phyloP scores from a whole-genome alignment of 345 rosid genomes.

The Citropsis articulata region DNA sequence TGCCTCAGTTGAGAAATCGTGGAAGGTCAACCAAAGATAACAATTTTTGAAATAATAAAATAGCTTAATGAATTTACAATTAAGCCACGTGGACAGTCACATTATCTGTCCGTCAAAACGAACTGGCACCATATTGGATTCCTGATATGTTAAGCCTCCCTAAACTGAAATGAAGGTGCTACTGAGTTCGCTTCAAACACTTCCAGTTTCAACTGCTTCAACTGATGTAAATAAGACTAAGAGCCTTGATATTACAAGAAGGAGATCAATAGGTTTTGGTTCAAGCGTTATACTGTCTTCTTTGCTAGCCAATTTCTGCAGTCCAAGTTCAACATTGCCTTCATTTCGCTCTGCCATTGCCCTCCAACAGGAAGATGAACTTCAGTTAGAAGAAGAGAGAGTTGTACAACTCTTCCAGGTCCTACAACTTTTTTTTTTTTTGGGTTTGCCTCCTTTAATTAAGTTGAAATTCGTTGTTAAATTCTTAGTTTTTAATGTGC shows the following conservation, averaged over 20 bases:
- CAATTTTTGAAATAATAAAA: neutral
- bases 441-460: neutral
- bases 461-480: neutral
- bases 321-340: slow-evolving; percentile 8
- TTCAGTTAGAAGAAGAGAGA: slow-evolving; percentile 71
- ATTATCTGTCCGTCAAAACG: neutral
- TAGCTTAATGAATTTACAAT: too few relatives aligned
- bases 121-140: neutral
- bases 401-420: slow-evolving; percentile 78
- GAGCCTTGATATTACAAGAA: slow-evolving; percentile 20
- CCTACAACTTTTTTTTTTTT: neutral
- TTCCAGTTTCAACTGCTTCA: slow-evolving; percentile 12
- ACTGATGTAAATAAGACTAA: slow-evolving; percentile 11
- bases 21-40: neutral
- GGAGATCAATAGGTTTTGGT: slow-evolving; percentile 47
- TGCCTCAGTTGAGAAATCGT: neutral
- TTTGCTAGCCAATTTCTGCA: slow-evolving; percentile 31
- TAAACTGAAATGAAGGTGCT: neutral
- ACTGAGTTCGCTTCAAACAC: slow-evolving; percentile 8
- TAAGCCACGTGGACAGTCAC: neutral
- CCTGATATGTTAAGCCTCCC: neutral
- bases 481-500: neutral
- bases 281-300: slow-evolving; percentile 36
- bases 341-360: slow-evolving; percentile 45
- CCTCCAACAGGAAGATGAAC: slow-evolving; percentile 41